phyloP scores from a whole-genome alignment of 2,329 filamentous ascomycete genomes.

The Fusarium sambucinum region DNA sequence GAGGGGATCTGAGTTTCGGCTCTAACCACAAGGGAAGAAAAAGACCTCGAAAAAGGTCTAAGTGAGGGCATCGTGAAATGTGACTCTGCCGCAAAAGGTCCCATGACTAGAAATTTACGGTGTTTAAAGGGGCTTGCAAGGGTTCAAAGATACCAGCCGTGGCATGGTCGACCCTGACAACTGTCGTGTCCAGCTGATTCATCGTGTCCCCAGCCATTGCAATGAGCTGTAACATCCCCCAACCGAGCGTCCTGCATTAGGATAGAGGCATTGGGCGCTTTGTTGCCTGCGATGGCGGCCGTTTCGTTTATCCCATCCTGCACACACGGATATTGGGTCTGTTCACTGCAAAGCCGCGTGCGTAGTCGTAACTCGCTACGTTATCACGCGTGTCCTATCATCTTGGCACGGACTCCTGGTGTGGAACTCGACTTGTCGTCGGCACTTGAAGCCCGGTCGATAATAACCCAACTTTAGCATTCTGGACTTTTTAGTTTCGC shows the following conservation, averaged over 20 bases:
- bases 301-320: background rate
- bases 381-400: constrained; percentile 35
- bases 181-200: constrained; percentile 27
- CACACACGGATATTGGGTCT: background rate
- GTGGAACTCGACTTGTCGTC: constrained; percentile 8
- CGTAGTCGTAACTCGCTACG: constrained; percentile 1
- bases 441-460: constrained; percentile 37
- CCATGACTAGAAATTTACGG: constrained; percentile 21
- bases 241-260: constrained; percentile 12
- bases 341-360: constrained; percentile 22
- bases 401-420: constrained; percentile 13
- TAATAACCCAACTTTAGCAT: constrained; percentile 12
- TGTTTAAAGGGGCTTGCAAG: constrained; percentile 15
- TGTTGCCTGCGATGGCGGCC: constrained; percentile 16
- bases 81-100: constrained; percentile 31
- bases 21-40: background rate
- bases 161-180: background rate
- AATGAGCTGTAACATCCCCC: constrained; percentile 6
- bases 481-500: constrained; percentile 16
- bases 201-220: background rate
- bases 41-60: background rate
- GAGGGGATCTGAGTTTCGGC: background rate
- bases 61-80: constrained; percentile 35
- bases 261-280: background rate
- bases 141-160: constrained; percentile 4